phyloP scores from a whole-genome alignment of 495 filamentous ascomycete genomes.

The Podospora anserina region DNA sequence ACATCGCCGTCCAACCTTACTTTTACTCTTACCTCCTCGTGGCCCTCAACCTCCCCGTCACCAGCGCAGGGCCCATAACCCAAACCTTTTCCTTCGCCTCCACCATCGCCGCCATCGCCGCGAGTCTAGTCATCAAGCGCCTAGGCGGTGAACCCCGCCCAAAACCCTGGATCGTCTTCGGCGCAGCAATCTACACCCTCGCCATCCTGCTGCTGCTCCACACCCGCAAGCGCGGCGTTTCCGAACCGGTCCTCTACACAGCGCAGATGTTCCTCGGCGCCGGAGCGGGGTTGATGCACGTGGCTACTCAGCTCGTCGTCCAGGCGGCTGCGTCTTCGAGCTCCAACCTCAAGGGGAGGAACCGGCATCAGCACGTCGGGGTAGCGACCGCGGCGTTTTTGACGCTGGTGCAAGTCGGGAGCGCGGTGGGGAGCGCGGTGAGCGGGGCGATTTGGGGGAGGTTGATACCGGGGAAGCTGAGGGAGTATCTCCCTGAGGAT shows the following conservation, averaged over 20 bases:
- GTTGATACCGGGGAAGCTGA: constrained; percentile 50
- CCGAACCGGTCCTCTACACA: constrained; percentile 59
- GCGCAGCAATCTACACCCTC: constrained; percentile 55
- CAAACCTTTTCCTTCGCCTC: constrained; percentile 53
- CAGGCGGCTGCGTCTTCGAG: constrained; percentile 41
- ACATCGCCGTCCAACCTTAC: constrained; percentile 58
- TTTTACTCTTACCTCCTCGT: constrained; percentile 63
- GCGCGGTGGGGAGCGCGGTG: constrained; percentile 57
- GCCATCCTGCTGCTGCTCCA: constrained; percentile 64
- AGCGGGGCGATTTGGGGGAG: constrained; percentile 62
- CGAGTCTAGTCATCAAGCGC: constrained; percentile 54
- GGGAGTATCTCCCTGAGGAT: constrained; percentile 53
- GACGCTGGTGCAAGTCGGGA: constrained; percentile 58
- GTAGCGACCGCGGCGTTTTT: constrained; percentile 57
- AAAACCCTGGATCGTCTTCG: constrained; percentile 43
- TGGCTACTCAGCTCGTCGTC: constrained; percentile 59
- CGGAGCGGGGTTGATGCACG: constrained; percentile 53
- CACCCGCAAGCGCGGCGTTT: constrained; percentile 53
- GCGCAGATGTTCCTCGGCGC: constrained; percentile 70
- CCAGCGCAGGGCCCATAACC: constrained; percentile 51
- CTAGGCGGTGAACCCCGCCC: constrained; percentile 31
- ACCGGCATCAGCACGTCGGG: constrained; percentile 52
- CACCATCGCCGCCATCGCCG: constrained; percentile 50
- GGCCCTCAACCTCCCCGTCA: constrained; percentile 56
- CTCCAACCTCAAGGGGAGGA: background rate